A percentile compares a stretch with the other conserved stretches of the same genome.
These are phyloP conservation scores for Globisporangium perplexum DNA, from an alignment of 352 stramenopile species.

Conservation along the genomic window DNA sequence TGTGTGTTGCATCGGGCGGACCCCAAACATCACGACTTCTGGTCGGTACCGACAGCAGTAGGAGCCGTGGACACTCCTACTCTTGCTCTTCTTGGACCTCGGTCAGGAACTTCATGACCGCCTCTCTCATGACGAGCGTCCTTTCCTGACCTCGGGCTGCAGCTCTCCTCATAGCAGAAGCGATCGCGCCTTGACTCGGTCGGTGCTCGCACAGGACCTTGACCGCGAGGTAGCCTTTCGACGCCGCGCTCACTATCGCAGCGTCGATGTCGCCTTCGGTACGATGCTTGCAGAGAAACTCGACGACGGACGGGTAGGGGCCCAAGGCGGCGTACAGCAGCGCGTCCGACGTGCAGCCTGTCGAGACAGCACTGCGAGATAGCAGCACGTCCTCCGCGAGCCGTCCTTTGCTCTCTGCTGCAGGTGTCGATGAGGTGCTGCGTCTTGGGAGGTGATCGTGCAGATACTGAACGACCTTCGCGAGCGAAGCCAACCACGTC, in stretches of 20 bases:
- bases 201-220: not conserved
- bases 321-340: not conserved
- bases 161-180: too few relatives aligned
- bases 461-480: not conserved
- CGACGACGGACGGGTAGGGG: not conserved
- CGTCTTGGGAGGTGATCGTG: not conserved
- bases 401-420: not conserved
- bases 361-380: not conserved
- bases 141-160: too few relatives aligned
- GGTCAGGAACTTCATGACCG: too few relatives aligned
- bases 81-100: too few relatives aligned
- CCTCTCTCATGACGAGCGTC: too few relatives aligned
- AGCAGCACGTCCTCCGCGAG: not conserved
- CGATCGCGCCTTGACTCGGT: too few relatives aligned
- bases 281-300: not conserved
- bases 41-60: too few relatives aligned
- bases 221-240: not conserved
- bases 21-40: too few relatives aligned
- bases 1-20: too few relatives aligned
- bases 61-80: too few relatives aligned
- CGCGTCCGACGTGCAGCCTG: not conserved
- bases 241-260: not conserved
- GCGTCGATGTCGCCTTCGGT: not conserved
- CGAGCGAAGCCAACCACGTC: too few relatives aligned
- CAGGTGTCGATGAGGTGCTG: not conserved